Base-by-base conservation (phyloP, 1,284 basidiomycete genomes). In the Pascua sp. region DNA sequence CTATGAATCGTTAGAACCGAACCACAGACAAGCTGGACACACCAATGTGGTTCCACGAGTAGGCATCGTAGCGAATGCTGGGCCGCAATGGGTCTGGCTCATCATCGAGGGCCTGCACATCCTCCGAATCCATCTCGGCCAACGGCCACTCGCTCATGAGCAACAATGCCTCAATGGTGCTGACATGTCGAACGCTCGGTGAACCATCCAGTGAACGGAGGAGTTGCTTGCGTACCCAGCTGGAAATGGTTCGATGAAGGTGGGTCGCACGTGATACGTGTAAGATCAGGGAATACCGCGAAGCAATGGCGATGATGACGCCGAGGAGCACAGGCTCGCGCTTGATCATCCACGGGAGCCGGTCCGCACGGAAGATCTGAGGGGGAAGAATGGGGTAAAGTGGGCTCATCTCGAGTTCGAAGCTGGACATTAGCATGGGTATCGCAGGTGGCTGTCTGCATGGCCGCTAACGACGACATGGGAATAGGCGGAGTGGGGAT, bases 131-230 rank as follows among this genome's bases (percentile, higher is more conserved):
- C 48, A 56, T 48, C 13, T 51, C 52, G 8, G 51, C 24, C 52
- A 60, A 54, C 12, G 59, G 59, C 59, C 59, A 60, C 42, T 60
- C 59, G 44, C 51, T 50, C 18, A 60, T 45, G 18, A 60, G 49
- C 5, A 60, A 49, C 9, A 60, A 45, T 11, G 59, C 59, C 17
- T 60, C 59, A 10, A 60, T 55, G 1, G 55, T 48, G 39, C 51
- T 49, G 41, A 60, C 42, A 8, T 37, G 24, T 11, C 55, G 52
- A 10, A 56, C 43, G 2, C 37, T n/a, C 11, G 55, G 47, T 16
- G 56, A 55, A 32, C 59, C 59, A 16, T 60, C 55, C 47, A 60
- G 40, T 11, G 54, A 42, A 5, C 41, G 45, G 11, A 54, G 49
- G 13, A 60, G 24, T 10, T 48, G 51, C 5, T 47, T 32, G 9